Conservation (phyloP, 805 yeast species). For the Suhomyces xylopsoci region DNA sequence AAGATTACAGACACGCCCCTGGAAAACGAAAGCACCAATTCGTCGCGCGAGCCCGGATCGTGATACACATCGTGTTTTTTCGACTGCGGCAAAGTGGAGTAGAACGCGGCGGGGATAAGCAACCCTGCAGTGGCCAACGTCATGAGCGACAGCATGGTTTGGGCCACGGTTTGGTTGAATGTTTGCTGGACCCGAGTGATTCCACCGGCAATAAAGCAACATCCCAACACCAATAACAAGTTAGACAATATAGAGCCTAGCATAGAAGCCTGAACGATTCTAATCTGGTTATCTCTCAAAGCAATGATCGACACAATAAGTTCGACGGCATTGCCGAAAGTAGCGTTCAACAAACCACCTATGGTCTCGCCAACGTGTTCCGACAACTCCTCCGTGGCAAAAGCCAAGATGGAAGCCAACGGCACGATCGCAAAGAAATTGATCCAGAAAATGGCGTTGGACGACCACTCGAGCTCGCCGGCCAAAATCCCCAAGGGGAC, state of each 20-base stretch:
- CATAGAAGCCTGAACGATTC: conserved; percentile 97
- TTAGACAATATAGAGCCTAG: conserved; percentile 90
- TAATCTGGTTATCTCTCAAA: conserved; percentile 74
- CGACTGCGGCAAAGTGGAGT: conserved; percentile 64
- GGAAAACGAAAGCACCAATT: conserved; percentile 67
- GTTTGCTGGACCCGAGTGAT: conserved; percentile 78
- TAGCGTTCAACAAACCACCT: conserved; percentile 93
- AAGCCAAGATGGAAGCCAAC: conserved; percentile 84
- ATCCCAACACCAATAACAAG: conserved; percentile 85
- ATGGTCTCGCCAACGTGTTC: conserved; percentile 85
- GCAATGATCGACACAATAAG: conserved; percentile 93
- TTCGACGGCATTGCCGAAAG: conserved; percentile 97
- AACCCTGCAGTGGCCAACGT: conserved; percentile 88
- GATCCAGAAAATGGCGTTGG: conserved; percentile 58
- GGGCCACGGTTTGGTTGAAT: conserved; percentile 96
- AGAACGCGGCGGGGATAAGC: conserved; percentile 94
- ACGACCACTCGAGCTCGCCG: conserved; percentile 55
- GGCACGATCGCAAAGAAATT: conserved; percentile 92
- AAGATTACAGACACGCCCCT: conserved; percentile 83
- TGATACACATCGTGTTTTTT: conserved; percentile 38
- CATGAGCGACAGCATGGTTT: conserved; percentile 92
- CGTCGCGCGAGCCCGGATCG: conserved; percentile 36
- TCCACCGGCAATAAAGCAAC: conserved; percentile 93
- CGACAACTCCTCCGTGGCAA: conserved; percentile 89
- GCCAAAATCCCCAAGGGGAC: conserved; percentile 89